A percentile compares a stretch with the other conserved stretches of the same genome.
Conservation (phyloP, 2,329 filamentous ascomycete genomes). For the Alternaria incomplexa region DNA sequence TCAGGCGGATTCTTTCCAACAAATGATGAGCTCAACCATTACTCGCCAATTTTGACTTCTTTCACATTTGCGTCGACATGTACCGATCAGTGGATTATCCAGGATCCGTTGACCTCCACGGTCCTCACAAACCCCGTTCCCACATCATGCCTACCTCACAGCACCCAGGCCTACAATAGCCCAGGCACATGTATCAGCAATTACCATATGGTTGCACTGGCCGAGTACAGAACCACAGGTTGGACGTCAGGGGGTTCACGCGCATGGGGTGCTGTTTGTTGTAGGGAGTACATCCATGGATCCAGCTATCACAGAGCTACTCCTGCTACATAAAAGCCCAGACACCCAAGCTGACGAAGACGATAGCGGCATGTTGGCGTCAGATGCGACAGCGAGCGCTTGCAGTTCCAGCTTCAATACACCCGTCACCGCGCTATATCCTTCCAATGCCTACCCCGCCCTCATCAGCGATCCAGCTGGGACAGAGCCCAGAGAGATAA, state of each 20-base stretch:
- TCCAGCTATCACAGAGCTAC: not conserved
- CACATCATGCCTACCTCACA: not conserved
- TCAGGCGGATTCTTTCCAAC: not conserved
- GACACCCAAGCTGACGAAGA: not conserved
- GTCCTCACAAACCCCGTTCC: not conserved
- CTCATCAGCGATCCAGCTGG: too few species aligned
- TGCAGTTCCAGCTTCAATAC: not conserved
- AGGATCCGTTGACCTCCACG: not conserved
- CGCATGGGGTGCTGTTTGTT: not conserved
- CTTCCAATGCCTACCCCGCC: too few species aligned
- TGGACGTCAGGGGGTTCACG: not conserved
- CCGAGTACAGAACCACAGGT: not conserved
- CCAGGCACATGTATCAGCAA: not conserved
- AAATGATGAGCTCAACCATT: not conserved
- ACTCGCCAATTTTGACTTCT: not conserved
- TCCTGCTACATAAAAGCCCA: not conserved
- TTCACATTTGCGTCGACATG: not conserved
- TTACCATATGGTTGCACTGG: not conserved
- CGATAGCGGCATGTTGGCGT: not conserved
- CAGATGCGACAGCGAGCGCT: not conserved
- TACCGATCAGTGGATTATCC: not conserved
- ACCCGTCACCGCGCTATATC: not conserved
- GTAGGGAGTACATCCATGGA: not conserved
- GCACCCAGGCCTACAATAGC: not conserved
- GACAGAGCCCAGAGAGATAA: too few species aligned